Percentiles rank a stretch among this genome's conserved stretches.
phyloP scores from a whole-genome alignment of 2,329 filamentous ascomycete species.

The Podosphaera xanthii region DNA sequence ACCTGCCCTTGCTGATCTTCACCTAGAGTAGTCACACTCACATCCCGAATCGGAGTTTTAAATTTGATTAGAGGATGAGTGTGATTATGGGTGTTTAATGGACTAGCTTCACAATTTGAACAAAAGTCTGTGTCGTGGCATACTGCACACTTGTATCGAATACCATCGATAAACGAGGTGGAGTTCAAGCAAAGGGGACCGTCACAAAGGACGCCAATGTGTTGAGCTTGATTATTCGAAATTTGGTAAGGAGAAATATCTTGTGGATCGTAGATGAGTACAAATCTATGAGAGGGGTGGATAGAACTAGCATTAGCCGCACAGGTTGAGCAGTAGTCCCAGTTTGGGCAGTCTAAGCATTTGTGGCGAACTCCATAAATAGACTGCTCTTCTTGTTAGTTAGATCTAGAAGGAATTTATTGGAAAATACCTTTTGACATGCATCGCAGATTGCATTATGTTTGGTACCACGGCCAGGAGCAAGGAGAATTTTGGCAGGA shows the following conservation, averaged over 20 bases:
- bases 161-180: slow-evolving; percentile 56
- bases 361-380: slow-evolving; percentile 86
- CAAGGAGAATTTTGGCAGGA: slow-evolving; percentile 43
- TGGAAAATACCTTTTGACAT: slow-evolving; percentile 42
- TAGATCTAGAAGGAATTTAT: not conserved
- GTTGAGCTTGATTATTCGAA: slow-evolving; percentile 25
- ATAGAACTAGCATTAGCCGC: slow-evolving; percentile 38
- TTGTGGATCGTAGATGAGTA: slow-evolving; percentile 54
- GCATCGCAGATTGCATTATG: slow-evolving; percentile 89
- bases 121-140: slow-evolving; percentile 94
- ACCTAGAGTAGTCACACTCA: slow-evolving; percentile 65
- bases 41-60: slow-evolving; percentile 73
- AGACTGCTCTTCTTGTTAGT: slow-evolving; percentile 22
- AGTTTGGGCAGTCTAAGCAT: slow-evolving; percentile 90
- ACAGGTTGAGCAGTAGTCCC: slow-evolving; percentile 79
- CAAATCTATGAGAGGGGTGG: slow-evolving; percentile 74
- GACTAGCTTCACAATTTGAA: slow-evolving; percentile 74
- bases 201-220: slow-evolving; percentile 82
- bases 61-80: slow-evolving; percentile 97
- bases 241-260: slow-evolving; percentile 19
- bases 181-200: slow-evolving; percentile 55
- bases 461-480: slow-evolving; percentile 54
- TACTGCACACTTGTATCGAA: slow-evolving; percentile 91
- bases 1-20: slow-evolving; percentile 46
- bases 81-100: slow-evolving; percentile 66